These are phyloP conservation scores for Sporothrix mexicana DNA, from an alignment of 2,329 filamentous ascomycete genomes.

Conservation along the genomic window DNA sequence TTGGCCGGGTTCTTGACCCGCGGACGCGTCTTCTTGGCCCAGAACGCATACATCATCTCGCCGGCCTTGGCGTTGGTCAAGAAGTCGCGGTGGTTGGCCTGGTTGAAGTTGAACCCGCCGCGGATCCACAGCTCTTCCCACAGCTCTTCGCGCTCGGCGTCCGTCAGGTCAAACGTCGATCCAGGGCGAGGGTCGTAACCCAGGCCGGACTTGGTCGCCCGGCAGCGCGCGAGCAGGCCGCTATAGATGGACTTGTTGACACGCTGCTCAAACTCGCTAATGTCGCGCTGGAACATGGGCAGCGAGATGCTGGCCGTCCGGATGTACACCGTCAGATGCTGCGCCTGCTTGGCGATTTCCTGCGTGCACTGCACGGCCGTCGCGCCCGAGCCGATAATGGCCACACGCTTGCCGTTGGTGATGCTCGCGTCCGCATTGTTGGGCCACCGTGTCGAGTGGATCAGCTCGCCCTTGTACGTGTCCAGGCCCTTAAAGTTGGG, in stretches of 20 bases:
- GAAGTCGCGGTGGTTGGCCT: slow-evolving; percentile 38
- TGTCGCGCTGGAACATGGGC: slow-evolving; percentile 59
- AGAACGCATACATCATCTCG: slow-evolving; percentile 42
- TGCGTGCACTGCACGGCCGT: slow-evolving; percentile 39
- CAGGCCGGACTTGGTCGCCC: slow-evolving; percentile 58
- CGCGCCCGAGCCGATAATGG: slow-evolving; percentile 38
- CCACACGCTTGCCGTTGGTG: slow-evolving; percentile 37
- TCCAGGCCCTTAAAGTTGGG: slow-evolving; percentile 44
- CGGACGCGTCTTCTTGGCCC: slow-evolving; percentile 46
- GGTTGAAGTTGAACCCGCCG: slow-evolving; percentile 35
- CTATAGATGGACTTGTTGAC: slow-evolving; percentile 46
- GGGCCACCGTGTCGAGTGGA: slow-evolving; percentile 37
- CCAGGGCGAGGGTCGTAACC: slow-evolving; percentile 54
- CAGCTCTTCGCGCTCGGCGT: slow-evolving; percentile 51
- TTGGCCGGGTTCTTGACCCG: slow-evolving; percentile 45
- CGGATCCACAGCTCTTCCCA: slow-evolving; percentile 52
- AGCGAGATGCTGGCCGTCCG: slow-evolving; percentile 64
- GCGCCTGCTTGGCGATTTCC: slow-evolving; percentile 45
- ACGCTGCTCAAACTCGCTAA: slow-evolving; percentile 55
- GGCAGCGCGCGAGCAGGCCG: slow-evolving; percentile 52
- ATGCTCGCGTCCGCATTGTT: slow-evolving; percentile 17
- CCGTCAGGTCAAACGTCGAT: slow-evolving; percentile 49
- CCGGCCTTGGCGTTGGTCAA: slow-evolving; percentile 43
- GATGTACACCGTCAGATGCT: slow-evolving; percentile 56
- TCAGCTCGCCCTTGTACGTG: slow-evolving; percentile 33